Conservation (phyloP, 2,329 filamentous ascomycete genomes). For the Daldinia sp. region DNA sequence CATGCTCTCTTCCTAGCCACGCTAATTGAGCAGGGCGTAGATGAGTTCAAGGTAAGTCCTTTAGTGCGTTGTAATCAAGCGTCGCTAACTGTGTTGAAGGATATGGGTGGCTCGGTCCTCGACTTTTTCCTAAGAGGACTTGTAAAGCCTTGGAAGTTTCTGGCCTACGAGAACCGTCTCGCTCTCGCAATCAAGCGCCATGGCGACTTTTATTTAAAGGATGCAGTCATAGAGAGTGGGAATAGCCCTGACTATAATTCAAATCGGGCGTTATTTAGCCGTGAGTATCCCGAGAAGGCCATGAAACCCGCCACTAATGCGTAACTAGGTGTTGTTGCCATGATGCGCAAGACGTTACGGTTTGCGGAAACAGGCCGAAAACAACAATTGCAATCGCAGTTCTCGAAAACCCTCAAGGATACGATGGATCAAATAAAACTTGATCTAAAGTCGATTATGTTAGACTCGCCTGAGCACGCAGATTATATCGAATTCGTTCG, state of each 20-base stretch:
- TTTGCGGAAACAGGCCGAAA: constrained; percentile 49
- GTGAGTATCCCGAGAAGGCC: constrained; percentile 41
- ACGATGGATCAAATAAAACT: constrained; percentile 64
- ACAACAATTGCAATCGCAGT: constrained; percentile 52
- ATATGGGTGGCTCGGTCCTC: constrained; percentile 55
- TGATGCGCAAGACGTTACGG: constrained; percentile 60
- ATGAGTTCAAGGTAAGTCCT: constrained; percentile 53
- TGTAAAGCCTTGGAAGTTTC: constrained; percentile 56
- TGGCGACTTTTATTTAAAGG: constrained; percentile 54
- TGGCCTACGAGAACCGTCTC: constrained; percentile 60
- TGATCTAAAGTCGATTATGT: constrained; percentile 54
- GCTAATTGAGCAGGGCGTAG: constrained; percentile 56
- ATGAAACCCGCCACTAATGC: constrained; percentile 17
- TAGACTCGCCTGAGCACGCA: constrained; percentile 52
- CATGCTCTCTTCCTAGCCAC: constrained; percentile 61
- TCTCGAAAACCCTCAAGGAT: constrained; percentile 53
- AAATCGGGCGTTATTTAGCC: constrained; percentile 59
- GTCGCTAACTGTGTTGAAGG: constrained; percentile 39
- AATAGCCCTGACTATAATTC: constrained; percentile 57
- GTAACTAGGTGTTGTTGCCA: constrained; percentile 50
- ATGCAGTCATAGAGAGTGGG: constrained; percentile 49
- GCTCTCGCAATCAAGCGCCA: constrained; percentile 56
- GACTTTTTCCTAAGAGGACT: constrained; percentile 63
- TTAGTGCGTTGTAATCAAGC: background rate
- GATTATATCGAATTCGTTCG: constrained; percentile 61